Base-by-base conservation (phyloP, 2,329 filamentous ascomycete species). In the Fusarium sp. region DNA sequence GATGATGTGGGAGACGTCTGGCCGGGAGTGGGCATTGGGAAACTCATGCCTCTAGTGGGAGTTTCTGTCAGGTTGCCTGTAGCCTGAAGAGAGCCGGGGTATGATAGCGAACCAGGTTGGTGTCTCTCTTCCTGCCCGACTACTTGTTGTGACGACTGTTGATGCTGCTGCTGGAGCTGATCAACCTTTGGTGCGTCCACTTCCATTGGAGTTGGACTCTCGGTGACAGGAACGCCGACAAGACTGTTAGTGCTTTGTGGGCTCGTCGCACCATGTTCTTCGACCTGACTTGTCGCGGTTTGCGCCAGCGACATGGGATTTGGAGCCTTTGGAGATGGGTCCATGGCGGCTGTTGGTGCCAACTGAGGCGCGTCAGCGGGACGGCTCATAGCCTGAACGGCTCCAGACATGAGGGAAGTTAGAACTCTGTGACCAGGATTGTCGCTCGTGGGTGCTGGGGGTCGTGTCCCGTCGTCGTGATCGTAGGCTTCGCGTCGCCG, bases 1-100 rank as follows among this genome's bases (percentile, higher is more conserved):
- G 82, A 80, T 26, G 90, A 90, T 1, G 92, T 91, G 8, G 93
- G 83, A 72, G 74, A 84, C 59, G 69, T 83, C 78, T 75, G 84
- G 69, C 74, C 78, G 29, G 70, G 76, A 2, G 81, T 80, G 21
- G 84, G 80, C 80, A 88, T 84, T 10, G 88, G 87, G 68, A 88
- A 84, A 72, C 84, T 90, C 82, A 89, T 85, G 28, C 84, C 85
- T 43, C 88, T 84, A 29, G 77, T 66, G 3, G 83, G 80, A 8
- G 84, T 81, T 37, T 84, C 83, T 38, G 81, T 74, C 73, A 87
- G 80, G 56, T 78, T 77, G 13, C 75, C 74, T 28, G 78, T 78
- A 5, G 81, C 77, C 44, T 85, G 81, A 21, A 87, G 77, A 35
- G 84, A 82, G 4, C 85, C 85, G 2, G 86, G 86, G 65, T 88